phyloP scores from a whole-genome alignment of 208 protist species.

The Crithidia sp. region DNA sequence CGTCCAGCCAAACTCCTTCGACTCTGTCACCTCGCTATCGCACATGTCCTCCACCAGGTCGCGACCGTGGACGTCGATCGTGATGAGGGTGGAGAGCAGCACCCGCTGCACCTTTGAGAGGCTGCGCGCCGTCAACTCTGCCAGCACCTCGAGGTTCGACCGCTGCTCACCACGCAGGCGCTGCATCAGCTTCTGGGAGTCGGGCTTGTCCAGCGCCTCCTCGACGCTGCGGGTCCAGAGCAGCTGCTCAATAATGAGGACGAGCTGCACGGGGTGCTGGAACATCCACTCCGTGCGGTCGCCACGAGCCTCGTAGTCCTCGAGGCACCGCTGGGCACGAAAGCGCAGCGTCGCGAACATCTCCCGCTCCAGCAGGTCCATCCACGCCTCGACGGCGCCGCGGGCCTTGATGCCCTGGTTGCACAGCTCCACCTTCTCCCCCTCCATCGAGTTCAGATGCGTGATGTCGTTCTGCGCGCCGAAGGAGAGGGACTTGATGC shows the following conservation, averaged over 20 bases:
- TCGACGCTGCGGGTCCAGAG: constrained; percentile 96
- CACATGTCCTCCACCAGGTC: constrained; percentile 96
- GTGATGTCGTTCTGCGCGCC: constrained; percentile 89
- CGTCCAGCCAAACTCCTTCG: constrained; percentile 96
- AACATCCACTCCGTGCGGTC: constrained; percentile 93
- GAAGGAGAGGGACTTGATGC: constrained; percentile 90
- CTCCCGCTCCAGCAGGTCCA: constrained; percentile 93
- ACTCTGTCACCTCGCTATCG: constrained; percentile 78
- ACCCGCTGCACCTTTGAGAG: constrained; percentile 93
- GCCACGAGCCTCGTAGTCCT: constrained; percentile 83
- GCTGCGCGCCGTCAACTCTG: constrained; percentile 86
- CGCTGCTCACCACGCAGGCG: constrained; percentile 80
- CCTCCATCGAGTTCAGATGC: constrained; percentile 92
- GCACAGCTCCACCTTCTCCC: constrained; percentile 89
- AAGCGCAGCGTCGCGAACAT: constrained; percentile 94
- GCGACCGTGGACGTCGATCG: constrained; percentile 97
- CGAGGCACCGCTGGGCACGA: constrained; percentile 86
- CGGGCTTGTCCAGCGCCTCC: constrained; percentile 73
- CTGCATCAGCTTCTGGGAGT: constrained; percentile 79
- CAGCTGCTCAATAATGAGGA: constrained; percentile 95
- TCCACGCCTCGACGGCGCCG: constrained; percentile 96
- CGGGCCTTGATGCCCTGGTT: constrained; percentile 95
- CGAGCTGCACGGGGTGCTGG: constrained; percentile 93
- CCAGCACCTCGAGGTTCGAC: constrained; percentile 90
- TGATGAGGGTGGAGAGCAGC: constrained; percentile 96